phyloP scores from a whole-genome alignment of 768 basidiomycete species.

The Macrolepiota fuliginosa region DNA sequence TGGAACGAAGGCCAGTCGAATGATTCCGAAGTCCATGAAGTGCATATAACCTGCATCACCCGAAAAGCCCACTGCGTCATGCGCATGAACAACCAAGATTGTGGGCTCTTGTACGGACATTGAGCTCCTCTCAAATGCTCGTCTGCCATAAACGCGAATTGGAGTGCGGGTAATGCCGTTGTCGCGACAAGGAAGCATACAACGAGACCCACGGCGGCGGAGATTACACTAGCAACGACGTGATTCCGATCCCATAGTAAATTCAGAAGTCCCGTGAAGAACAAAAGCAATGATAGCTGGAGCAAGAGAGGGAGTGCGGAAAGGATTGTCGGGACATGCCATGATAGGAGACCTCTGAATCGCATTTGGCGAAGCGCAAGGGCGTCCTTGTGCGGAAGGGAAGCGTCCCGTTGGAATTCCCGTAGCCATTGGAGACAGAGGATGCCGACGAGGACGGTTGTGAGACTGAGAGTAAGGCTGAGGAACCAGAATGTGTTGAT shows the following conservation, averaged over 20 bases:
- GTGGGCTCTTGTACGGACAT: slow-evolving; percentile 32
- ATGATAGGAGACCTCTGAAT: slow-evolving; percentile 11
- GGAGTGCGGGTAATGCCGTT: slow-evolving; percentile 25
- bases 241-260: slow-evolving; percentile 14
- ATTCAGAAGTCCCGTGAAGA: slow-evolving; percentile 16
- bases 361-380: slow-evolving; percentile 17
- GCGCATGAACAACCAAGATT: slow-evolving; percentile 29
- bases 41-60: slow-evolving; percentile 8
- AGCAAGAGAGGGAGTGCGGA: slow-evolving; percentile 15
- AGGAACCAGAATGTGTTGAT: slow-evolving; percentile 17
- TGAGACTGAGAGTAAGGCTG: slow-evolving; percentile 16
- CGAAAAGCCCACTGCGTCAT: slow-evolving; percentile 21
- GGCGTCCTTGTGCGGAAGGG: slow-evolving; percentile 16
- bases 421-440: slow-evolving; percentile 19
- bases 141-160: slow-evolving; percentile 23
- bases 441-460: slow-evolving; percentile 17
- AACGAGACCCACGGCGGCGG: slow-evolving; percentile 9
- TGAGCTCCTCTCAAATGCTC: slow-evolving; percentile 24
- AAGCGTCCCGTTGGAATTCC: slow-evolving; percentile 13
- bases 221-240: slow-evolving; percentile 11
- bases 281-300: slow-evolving; percentile 15
- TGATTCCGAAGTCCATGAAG: slow-evolving; percentile 20
- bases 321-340: slow-evolving; percentile 15
- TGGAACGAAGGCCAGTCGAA: slow-evolving; percentile 23
- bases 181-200: slow-evolving; percentile 17